Base-by-base conservation (phyloP, 768 basidiomycete species). In the Russula earlei region DNA sequence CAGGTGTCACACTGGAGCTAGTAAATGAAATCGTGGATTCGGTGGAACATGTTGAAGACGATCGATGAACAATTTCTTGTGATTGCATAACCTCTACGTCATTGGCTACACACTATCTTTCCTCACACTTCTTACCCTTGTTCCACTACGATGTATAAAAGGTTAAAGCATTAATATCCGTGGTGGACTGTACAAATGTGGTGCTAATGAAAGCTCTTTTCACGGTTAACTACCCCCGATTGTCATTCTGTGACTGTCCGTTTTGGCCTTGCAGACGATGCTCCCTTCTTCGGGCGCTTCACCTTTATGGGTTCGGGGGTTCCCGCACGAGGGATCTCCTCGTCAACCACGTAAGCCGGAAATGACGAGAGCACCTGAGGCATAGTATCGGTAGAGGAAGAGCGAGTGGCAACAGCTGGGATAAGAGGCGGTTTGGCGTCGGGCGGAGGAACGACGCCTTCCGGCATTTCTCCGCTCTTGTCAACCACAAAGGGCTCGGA, bases 11-110 rank as follows among this genome's bases (percentile, higher is more conserved):
- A 22, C 74, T 88, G 71, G 95, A 95, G 58, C 77, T 97, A 47
- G 88, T 96, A 52, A 88, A 91, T 66, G 94, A 96, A 71, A 91
- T 93, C 61, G 89, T 92, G 22, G 90, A 93, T 67, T 91, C 89
- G 14, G 90, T 93, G 17, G 90, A 93, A 67, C 88, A 86, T 61
- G 88, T 92, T 37, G 88, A 90, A 60, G 90, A 91, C 25, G 82
- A 83, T 42, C 77, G 75, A 70, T 83, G 70, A 70, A 37, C 5
- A 15, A 24, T 45, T 34, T 33, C 31, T n/a, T 29, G 29, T 50
- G 42, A 44, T 38, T 20, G 15, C 33, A 31, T 29, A 45, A 15
- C 24, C 19, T 22, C 19, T 52, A 53, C 38, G 44, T 33, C 49
- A 44, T 49, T 37, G 29, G 31, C 46, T 60, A 55, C 52, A 55